Base-by-base conservation (phyloP, 2,329 filamentous ascomycete species). In the Calonectria fujianensis region DNA sequence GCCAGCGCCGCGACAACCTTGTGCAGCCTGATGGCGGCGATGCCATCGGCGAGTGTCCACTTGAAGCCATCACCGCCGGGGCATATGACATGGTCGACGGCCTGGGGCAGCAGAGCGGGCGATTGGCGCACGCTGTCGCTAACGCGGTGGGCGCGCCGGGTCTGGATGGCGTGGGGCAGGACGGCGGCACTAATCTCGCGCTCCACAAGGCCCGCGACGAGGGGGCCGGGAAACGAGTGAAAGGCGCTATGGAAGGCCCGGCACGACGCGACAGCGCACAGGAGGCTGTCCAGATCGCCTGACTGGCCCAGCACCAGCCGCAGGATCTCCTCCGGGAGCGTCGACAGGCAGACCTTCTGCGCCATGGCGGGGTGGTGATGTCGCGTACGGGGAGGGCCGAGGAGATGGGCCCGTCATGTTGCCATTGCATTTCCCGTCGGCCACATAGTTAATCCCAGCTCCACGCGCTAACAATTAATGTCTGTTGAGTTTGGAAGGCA, bases 81-180 rank as follows among this genome's bases (percentile, higher is more conserved):
- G 9, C 57, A 16, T 8, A 41, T 5, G 18, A 63, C 57, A 7
- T 63, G 16, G 24, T 63, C 24, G 8, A 63, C 35, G 14, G 35
- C 35, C 6, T 16, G 35, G 24, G 39, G n/a, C 57, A 63, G 37
- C 27, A 41, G 24, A 14, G 35, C n/a, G 24, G 16, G 24, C 57
- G 57, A 39, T 24, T 29, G n/a, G 18, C 18, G 35, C n/a, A 13
- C n/a, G 24, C 14, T 29, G 14, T 5, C 14, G 27, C 27, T 4
- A 37, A 18, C 20, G 24, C 5, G 18, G 57, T 39, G 57, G 16
- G 57, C 57, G 16, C 57, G 57, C 20, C 57, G 39, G 1, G 57
- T 63, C 18, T 41, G 57, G 37, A 63, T 29, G 57, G 57, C 57
- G 57, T 63, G 57, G 57, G 57, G 57, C 27, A 63, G n/a, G 7